These are phyloP conservation scores for Tylopilus orsonianus DNA, from an alignment of 1,284 basidiomycete genomes.

Conservation along the genomic window DNA sequence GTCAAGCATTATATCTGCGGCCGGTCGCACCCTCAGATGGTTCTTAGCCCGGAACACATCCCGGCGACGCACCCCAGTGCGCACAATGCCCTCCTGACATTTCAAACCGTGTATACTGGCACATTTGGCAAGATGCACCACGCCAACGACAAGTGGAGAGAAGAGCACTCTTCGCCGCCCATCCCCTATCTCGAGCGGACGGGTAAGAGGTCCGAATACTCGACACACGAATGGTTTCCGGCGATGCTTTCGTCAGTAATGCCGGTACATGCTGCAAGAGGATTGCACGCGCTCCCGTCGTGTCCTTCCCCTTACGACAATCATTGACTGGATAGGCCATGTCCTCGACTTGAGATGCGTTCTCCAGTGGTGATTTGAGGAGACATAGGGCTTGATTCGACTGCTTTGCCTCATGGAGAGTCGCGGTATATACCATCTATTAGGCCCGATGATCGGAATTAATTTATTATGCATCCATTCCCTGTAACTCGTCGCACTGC, in stretches of 20 bases:
- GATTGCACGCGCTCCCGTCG: not conserved
- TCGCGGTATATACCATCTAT: too few species aligned
- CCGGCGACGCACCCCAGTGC: constrained; percentile 42
- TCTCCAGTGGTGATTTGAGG: too few species aligned
- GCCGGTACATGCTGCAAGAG: not conserved
- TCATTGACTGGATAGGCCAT: not conserved
- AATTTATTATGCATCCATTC: too few species aligned
- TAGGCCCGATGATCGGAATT: too few species aligned
- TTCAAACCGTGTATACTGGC: constrained; percentile 15
- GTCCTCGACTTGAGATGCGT: not conserved
- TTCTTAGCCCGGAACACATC: constrained; percentile 33
- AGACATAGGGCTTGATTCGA: too few species aligned
- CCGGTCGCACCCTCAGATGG: constrained; percentile 18
- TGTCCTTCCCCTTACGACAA: not conserved
- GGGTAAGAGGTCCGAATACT: not conserved
- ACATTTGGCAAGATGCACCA: constrained; percentile 15
- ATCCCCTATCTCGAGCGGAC: not conserved
- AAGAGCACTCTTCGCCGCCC: not conserved
- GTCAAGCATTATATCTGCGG: constrained; percentile 19
- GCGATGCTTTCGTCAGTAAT: not conserved
- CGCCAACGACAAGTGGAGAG: constrained; percentile 2
- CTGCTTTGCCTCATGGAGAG: too few species aligned
- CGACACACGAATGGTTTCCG: not conserved
- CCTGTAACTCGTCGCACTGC: too few species aligned
- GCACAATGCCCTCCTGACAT: constrained; percentile 34